Percentiles rank a stretch among this genome's conserved stretches.
Conservation (phyloP, 768 basidiomycete species). For the Mycena amicta region DNA sequence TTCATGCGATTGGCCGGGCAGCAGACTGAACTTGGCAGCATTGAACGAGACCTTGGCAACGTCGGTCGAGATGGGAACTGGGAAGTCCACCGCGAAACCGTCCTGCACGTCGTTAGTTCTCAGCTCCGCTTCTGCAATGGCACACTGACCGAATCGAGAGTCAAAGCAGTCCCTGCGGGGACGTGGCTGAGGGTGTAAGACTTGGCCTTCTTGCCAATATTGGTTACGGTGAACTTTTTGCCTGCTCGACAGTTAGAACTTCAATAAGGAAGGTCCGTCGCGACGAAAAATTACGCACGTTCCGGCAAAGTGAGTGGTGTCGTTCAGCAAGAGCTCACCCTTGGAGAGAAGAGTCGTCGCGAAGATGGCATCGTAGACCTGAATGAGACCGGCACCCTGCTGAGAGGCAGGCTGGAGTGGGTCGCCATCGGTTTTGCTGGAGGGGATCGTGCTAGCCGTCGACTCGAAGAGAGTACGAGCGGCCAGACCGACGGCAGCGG, state of each 20-base stretch:
- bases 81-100: slow-evolving; percentile 46
- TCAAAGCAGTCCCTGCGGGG: slow-evolving; percentile 58
- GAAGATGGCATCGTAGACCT: slow-evolving; percentile 60
- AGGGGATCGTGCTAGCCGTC: slow-evolving; percentile 46
- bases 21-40: slow-evolving; percentile 45
- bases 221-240: slow-evolving; percentile 54
- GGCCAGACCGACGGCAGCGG: slow-evolving; percentile 27
- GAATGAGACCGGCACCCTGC: slow-evolving; percentile 58
- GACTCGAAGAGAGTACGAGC: slow-evolving; percentile 41
- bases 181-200: slow-evolving; percentile 53
- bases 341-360: slow-evolving; percentile 55
- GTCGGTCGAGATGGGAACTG: slow-evolving; percentile 50
- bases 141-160: slow-evolving; percentile 42
- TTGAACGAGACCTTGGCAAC: slow-evolving; percentile 51
- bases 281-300: slow-evolving; percentile 35
- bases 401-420: slow-evolving; percentile 54
- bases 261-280: no score
- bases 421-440: slow-evolving; percentile 49
- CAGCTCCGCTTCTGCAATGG: no score
- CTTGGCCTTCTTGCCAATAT: slow-evolving; percentile 45
- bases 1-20: slow-evolving; percentile 41
- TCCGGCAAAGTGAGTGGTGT: slow-evolving; percentile 56
- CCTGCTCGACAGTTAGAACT: no score
- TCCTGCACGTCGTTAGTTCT: slow-evolving; percentile 30
- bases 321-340: slow-evolving; percentile 62